These are phyloP conservation scores for Ilex aquifolium DNA, from an alignment of 257 asterid genomes.

Conservation along the genomic window DNA sequence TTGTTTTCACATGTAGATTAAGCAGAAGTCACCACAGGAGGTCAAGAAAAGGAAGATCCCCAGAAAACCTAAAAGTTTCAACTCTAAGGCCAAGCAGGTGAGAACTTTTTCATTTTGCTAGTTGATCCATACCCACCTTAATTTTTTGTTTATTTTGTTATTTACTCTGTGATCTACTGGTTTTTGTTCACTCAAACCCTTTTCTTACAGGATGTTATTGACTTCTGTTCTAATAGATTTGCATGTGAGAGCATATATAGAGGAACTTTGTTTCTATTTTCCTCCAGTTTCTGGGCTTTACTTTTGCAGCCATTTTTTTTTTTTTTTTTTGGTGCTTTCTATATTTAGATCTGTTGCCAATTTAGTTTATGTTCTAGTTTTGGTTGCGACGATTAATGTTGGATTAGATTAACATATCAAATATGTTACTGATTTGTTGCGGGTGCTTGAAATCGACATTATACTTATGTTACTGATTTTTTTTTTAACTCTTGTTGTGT, in stretches of 20 bases:
- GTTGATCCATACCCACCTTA: too few species aligned
- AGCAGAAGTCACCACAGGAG: constrained; percentile 23
- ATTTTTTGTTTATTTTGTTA: too few species aligned
- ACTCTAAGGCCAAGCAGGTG: constrained; percentile 55
- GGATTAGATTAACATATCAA: background rate
- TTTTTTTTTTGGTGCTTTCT: background rate
- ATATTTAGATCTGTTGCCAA: background rate
- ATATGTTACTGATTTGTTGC: background rate
- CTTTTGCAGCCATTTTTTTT: too few species aligned
- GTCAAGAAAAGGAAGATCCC: constrained; percentile 31
- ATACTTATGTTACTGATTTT: too few species aligned
- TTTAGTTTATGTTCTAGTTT: too few species aligned
- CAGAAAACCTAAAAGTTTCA: constrained; percentile 29
- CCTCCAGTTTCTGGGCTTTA: background rate
- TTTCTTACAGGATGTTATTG: background rate
- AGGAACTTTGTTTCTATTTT: too few species aligned
- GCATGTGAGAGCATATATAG: too few species aligned
- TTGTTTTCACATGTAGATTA: constrained; percentile 13
- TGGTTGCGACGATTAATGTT: background rate
- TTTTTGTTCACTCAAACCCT: background rate
- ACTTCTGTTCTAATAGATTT: background rate
- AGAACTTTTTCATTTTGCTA: constrained; percentile 6
- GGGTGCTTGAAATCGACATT: too few species aligned
- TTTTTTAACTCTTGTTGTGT: too few species aligned
- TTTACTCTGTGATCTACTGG: background rate